Percentiles rank a stretch among this genome's conserved stretches.
Conservation (phyloP, 1,139 yeast species). For the Pichia sp. region DNA sequence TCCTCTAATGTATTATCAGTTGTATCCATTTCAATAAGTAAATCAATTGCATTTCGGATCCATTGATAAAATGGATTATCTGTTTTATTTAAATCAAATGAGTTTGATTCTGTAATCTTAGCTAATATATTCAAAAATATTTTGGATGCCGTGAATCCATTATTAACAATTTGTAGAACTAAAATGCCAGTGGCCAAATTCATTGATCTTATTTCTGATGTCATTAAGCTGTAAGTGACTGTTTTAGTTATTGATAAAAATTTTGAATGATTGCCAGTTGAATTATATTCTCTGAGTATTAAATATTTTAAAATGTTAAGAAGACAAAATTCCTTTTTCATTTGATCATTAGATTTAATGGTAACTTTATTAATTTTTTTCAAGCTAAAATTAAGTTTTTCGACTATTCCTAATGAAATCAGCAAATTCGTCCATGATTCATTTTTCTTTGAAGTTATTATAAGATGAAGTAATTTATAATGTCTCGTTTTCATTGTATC, state of each 20-base stretch:
- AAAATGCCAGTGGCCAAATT: conserved; percentile 75
- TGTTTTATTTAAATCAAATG: background rate
- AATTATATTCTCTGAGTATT: conserved; percentile 42
- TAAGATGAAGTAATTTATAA: conserved; percentile 39
- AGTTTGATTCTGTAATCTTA: conserved; percentile 3
- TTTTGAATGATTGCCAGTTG: conserved; percentile 34
- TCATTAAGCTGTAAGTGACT: conserved; percentile 37
- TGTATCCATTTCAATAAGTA: conserved; percentile 4
- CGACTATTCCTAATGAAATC: conserved; percentile 41
- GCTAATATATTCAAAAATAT: conserved; percentile 11
- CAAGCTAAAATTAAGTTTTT: conserved; percentile 29
- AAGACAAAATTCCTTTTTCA: conserved; percentile 44
- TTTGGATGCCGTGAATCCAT: conserved; percentile 16
- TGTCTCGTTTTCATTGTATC: conserved; percentile 38
- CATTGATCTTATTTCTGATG: conserved; percentile 67
- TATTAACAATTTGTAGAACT: conserved; percentile 28
- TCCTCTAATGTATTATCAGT: conserved; percentile 23
- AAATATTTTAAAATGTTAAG: conserved; percentile 42
- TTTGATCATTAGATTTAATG: conserved; percentile 36
- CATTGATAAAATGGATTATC: conserved; percentile 14
- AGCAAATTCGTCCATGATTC: conserved; percentile 44
- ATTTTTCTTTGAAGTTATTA: conserved; percentile 29
- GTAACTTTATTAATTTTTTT: conserved; percentile 16
- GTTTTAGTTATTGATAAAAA: conserved; percentile 30
- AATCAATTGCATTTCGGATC: conserved; percentile 17